Conservation (phyloP, 2,329 filamentous ascomycete species). For the Pyrenochaeta sp. region DNA sequence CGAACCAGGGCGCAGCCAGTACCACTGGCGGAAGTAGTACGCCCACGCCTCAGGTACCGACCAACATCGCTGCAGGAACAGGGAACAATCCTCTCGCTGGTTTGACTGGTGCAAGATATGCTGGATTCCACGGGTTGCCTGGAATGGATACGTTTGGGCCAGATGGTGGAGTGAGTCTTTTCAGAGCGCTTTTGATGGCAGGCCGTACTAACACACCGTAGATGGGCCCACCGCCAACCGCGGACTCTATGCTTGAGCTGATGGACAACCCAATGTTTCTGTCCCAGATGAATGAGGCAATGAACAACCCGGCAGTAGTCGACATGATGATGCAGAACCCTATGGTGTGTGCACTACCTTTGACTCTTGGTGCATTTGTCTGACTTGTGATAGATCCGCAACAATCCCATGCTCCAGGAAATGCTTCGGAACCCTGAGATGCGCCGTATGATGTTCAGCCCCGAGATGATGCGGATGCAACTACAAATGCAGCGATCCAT, state of each 20-base stretch:
- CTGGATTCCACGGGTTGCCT: slow-evolving; percentile 88
- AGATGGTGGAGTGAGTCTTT: slow-evolving; percentile 84
- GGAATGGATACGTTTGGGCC: slow-evolving; percentile 90
- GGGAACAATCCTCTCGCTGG: slow-evolving; percentile 88
- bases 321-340: slow-evolving; percentile 74
- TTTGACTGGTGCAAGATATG: slow-evolving; percentile 91
- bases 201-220: slow-evolving; percentile 51
- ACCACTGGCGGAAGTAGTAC: slow-evolving; percentile 51
- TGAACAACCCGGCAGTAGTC: slow-evolving; percentile 93
- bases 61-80: slow-evolving; percentile 80
- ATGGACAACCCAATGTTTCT: slow-evolving; percentile 88
- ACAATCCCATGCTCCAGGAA: slow-evolving; percentile 87
- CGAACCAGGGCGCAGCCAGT: slow-evolving; percentile 55
- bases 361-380: not conserved
- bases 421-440: slow-evolving; percentile 90
- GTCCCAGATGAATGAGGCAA: slow-evolving; percentile 89
- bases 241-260: slow-evolving; percentile 84
- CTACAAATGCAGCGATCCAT: slow-evolving; percentile 79
- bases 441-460: slow-evolving; percentile 91
- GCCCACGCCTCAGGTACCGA: slow-evolving; percentile 69
- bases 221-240: slow-evolving; percentile 89
- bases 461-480: slow-evolving; percentile 81
- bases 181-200: not conserved
- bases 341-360: slow-evolving; percentile 56
- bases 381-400: slow-evolving; percentile 66